phyloP scores from a whole-genome alignment of 2,329 filamentous ascomycete genomes.

The Ophiostoma sp. region DNA sequence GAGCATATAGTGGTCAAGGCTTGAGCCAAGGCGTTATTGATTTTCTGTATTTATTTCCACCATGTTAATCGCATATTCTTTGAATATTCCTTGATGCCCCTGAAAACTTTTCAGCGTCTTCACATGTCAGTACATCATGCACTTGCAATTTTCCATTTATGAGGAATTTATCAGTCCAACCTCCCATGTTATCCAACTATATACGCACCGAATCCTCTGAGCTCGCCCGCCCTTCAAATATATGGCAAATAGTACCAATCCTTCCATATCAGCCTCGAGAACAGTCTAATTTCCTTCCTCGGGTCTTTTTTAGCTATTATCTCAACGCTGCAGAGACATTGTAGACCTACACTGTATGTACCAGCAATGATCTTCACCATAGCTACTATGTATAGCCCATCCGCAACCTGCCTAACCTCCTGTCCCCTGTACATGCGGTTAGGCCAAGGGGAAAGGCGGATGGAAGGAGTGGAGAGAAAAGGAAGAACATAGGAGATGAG shows the following conservation, averaged over 20 bases:
- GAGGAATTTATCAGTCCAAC: not conserved
- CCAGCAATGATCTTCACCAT: not conserved
- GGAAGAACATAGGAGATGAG: not conserved
- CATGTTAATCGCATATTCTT: not conserved
- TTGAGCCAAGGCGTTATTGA: not conserved
- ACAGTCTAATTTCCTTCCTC: not conserved
- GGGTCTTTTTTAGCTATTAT: not conserved
- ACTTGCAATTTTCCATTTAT: not conserved
- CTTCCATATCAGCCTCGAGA: not conserved
- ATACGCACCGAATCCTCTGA: not conserved
- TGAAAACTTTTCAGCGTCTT: not conserved
- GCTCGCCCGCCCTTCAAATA: not conserved
- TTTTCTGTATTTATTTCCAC: not conserved
- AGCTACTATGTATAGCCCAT: not conserved
- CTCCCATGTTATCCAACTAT: not conserved
- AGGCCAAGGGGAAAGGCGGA: not conserved
- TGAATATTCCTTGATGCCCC: not conserved
- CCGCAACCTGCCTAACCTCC: not conserved
- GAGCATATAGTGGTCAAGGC: not conserved
- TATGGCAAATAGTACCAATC: not conserved
- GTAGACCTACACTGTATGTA: not conserved
- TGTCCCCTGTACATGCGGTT: not conserved
- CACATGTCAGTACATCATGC: not conserved
- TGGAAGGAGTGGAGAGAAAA: slow-evolving; percentile 2
- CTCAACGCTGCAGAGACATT: not conserved